Evolutionary conservation across 2,329 filamentous ascomycete genomes (phyloP).

Genomic region (Colletotrichum coccodes): DNA sequence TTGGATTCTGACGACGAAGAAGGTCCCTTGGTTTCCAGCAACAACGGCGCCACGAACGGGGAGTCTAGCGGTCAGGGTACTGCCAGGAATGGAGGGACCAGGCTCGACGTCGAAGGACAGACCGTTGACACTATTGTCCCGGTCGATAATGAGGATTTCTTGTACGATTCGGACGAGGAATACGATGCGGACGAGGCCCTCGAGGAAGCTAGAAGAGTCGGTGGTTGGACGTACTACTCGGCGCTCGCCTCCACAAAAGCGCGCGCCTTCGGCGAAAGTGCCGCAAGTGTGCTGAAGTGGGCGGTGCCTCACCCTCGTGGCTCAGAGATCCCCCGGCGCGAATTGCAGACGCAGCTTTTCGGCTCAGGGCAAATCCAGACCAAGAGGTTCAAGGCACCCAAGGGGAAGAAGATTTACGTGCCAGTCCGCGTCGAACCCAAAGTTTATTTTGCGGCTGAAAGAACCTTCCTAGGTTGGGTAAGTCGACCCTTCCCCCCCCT

Average conservation of each 20-base stretch:
- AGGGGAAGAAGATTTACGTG: constrained; percentile 93
- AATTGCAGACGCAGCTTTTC: constrained; percentile 63
- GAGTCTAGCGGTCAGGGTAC: constrained; percentile 51
- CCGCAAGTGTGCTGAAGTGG: constrained; percentile 57
- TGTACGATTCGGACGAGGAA: constrained; percentile 93
- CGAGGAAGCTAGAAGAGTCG: constrained; percentile 80
- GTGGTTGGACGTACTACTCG: constrained; percentile 80
- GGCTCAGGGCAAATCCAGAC: constrained; percentile 64
- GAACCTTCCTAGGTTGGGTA: constrained; percentile 95
- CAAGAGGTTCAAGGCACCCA: constrained; percentile 76
- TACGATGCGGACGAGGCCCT: constrained; percentile 79
- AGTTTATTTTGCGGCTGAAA: constrained; percentile 95
- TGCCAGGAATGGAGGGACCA: constrained; percentile 47
- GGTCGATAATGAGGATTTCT: constrained; percentile 74
- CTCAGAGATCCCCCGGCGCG: constrained; percentile 66
- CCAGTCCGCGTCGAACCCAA: constrained; percentile 97
- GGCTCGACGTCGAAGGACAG: constrained; percentile 82
- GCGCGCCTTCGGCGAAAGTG: constrained; percentile 51
- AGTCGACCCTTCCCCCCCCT: constrained; percentile 43
- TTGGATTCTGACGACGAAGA: constrained; percentile 53
- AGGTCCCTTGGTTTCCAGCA: constrained; percentile 3
- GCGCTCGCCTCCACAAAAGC: constrained; percentile 64
- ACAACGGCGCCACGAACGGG: constrained; percentile 38
- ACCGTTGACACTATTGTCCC: constrained; percentile 70
- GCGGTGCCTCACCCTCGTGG: constrained; percentile 65